Conservation (phyloP, 345 rosid genomes). For the Arabidopsis suecica region DNA sequence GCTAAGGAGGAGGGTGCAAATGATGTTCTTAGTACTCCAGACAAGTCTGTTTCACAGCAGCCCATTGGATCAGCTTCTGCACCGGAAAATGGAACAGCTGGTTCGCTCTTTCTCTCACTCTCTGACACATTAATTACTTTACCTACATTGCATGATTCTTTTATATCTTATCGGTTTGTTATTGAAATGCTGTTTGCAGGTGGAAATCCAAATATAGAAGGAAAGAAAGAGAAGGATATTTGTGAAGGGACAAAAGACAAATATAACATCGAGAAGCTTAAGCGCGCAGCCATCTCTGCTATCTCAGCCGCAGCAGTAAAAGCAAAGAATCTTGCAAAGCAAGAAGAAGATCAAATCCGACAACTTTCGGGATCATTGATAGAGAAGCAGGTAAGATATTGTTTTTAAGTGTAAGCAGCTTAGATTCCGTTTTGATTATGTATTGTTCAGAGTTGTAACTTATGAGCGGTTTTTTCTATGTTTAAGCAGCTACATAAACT, state of each 20-base stretch:
- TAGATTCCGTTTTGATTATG: constrained; percentile 1
- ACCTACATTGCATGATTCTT: constrained; percentile 10
- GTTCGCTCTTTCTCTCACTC: constrained; percentile 25
- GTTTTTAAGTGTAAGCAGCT: constrained; percentile 18
- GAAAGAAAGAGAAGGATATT: constrained; percentile 52
- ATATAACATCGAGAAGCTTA: constrained; percentile 60
- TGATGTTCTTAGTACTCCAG: constrained; percentile 51
- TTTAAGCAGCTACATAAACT: constrained; percentile 76
- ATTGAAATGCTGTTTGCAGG: constrained; percentile 28
- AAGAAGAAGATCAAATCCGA: constrained; percentile 87
- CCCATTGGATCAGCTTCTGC: constrained; percentile 29
- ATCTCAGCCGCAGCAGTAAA: constrained; percentile 96
- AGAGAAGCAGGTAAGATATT: constrained; percentile 79
- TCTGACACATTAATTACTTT: neutral
- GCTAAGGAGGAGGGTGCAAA: constrained; percentile 45
- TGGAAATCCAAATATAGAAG: constrained; percentile 47
- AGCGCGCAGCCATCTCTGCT: constrained; percentile 78
- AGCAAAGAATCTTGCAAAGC: constrained; percentile 82
- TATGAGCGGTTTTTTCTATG: neutral
- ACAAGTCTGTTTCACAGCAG: constrained; percentile 32
- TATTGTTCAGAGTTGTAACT: constrained; percentile 10
- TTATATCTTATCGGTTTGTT: constrained; percentile 19
- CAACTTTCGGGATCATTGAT: constrained; percentile 69
- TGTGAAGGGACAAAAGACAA: constrained; percentile 55
- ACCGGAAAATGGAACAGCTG: constrained; percentile 38